Base-by-base conservation (phyloP, 2,329 filamentous ascomycete species). In the Fusarium camptoceras region DNA sequence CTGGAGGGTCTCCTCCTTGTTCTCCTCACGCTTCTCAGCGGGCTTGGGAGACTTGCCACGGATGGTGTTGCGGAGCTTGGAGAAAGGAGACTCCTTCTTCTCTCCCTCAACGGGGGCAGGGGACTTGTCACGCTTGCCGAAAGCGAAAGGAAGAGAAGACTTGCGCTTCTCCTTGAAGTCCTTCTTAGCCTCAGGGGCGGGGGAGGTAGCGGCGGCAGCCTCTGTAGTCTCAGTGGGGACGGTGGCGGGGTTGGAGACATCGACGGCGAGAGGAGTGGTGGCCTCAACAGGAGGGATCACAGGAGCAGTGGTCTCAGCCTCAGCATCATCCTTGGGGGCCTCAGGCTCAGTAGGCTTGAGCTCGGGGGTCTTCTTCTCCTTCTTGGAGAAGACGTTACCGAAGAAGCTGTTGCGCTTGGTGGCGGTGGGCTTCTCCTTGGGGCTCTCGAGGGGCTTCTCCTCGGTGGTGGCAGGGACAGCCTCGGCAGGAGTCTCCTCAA, bases 81-180 rank as follows among this genome's bases (percentile, higher is more conserved):
- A 89, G 84, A 89, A 89, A 57, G 85, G 82, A 61, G 83, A 83
- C 70, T 84, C 85, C 67, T 73, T 71, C 83, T 87, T 87, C 80
- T 88, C 85, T 77, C 92, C 90, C 74, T 89, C 85, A 70, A 90
- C 90, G 2, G 86, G 86, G 37, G 82, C 76, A 47, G 83, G 79
- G 37, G 81, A 81, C 81, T 87, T 87, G 80, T 92, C 90, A 86
- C 95, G 95, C 87, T 93, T 92, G 76, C 93, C 89, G 77, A 89
- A 90, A 75, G 89, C 89, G 82, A 97, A 97, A 50, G 86, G 86
- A 11, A 89, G 81, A 76, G 94, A 91, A 72, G 93, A 96, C 82
- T 90, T 89, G 81, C 94, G 92, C 92, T 97, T 97, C 81, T 88
- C 86, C 89, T 93, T 94, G 73, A 85, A 79, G 68, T 88, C 87